These are phyloP conservation scores for Thielaviopsis populi DNA, from an alignment of 2,329 filamentous ascomycete genomes.

Conservation along the genomic window DNA sequence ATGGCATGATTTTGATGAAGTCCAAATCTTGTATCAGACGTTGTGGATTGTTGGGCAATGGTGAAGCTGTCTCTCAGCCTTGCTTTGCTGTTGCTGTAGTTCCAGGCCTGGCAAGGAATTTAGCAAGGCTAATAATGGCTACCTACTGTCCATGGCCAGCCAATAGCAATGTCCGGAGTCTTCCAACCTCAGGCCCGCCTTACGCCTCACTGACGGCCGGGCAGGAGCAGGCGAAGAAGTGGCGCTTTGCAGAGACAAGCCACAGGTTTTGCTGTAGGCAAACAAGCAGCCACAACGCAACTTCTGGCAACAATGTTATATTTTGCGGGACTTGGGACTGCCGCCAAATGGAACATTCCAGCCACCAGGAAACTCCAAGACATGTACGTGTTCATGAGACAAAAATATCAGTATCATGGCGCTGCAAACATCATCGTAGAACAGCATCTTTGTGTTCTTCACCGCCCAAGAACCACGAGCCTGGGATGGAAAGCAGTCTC, in stretches of 20 bases:
- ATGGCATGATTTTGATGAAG: not conserved
- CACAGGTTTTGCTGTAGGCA: not conserved
- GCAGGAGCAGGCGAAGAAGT: not conserved
- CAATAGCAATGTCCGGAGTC: too few relatives aligned
- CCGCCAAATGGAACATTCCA: not conserved
- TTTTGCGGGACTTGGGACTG: not conserved
- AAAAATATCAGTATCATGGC: too few relatives aligned
- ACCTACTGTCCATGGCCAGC: not conserved
- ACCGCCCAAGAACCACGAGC: too few relatives aligned
- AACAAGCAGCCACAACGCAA: too few relatives aligned
- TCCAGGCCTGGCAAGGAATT: not conserved
- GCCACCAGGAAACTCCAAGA: not conserved
- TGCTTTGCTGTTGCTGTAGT: too few relatives aligned
- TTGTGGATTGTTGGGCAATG: not conserved
- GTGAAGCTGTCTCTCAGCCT: not conserved
- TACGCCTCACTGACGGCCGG: too few relatives aligned
- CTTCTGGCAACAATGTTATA: too few relatives aligned
- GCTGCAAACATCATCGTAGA: not conserved
- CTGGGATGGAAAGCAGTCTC: too few relatives aligned
- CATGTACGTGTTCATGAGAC: not conserved
- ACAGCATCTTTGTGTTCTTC: not conserved
- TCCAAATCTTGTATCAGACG: not conserved
- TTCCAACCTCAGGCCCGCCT: too few relatives aligned
- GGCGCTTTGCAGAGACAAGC: not conserved
- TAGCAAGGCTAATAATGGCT: not conserved